These are phyloP conservation scores for Ceratorhiza oryzae-sativae DNA, from an alignment of 1,284 basidiomycete species.

Conservation along the genomic window DNA sequence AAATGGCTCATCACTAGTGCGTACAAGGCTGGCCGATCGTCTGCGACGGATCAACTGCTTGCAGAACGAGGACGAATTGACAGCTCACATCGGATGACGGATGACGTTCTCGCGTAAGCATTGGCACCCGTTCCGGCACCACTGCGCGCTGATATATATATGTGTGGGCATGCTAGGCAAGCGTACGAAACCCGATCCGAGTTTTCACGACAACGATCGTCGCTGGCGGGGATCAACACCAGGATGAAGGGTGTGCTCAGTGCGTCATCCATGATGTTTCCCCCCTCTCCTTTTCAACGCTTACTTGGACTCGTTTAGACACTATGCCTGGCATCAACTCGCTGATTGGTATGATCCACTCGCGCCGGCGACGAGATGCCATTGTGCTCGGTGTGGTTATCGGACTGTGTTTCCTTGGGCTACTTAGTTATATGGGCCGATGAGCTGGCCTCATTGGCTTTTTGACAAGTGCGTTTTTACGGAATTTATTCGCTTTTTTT, in stretches of 20 bases:
- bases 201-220: conserved; percentile 83
- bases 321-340: conserved; percentile 95
- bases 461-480: neutral
- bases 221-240: conserved; percentile 77
- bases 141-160: too few relatives aligned
- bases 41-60: conserved; percentile 84
- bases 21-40: conserved; percentile 76
- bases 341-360: conserved; percentile 89
- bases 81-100: conserved; percentile 92
- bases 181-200: conserved; percentile 97
- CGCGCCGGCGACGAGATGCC: conserved; percentile 86
- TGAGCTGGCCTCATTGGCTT: conserved; percentile 43
- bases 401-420: conserved; percentile 79
- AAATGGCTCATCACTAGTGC: conserved; percentile 58
- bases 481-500: conserved; percentile 6
- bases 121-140: neutral
- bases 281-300: neutral
- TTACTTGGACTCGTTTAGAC: conserved; percentile 57
- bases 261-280: conserved; percentile 53
- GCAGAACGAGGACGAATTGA: conserved; percentile 90
- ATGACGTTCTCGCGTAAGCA: conserved; percentile 85
- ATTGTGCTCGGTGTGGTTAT: conserved; percentile 89
- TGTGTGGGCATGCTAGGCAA: too few relatives aligned
- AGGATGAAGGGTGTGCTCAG: conserved; percentile 86
- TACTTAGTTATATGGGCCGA: conserved; percentile 79